These are phyloP conservation scores for Polyrhizophydium stewartii DNA, from an alignment of 371 early-diverging fungal genomes.

Conservation along the genomic window DNA sequence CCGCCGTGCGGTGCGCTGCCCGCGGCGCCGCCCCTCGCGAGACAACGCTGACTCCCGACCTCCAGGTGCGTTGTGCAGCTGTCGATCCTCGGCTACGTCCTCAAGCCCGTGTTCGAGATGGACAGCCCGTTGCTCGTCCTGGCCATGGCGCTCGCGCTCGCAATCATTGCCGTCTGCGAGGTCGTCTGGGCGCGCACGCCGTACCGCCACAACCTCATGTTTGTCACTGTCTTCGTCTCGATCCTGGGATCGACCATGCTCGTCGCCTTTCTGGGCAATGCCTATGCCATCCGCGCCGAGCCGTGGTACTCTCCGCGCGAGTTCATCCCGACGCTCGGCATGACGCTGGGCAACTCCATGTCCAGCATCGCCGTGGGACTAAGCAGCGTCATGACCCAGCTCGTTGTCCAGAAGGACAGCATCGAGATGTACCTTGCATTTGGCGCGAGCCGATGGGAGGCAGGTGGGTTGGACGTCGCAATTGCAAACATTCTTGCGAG, in stretches of 20 bases:
- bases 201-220: slow-evolving; percentile 20
- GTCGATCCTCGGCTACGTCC: slow-evolving; percentile 39
- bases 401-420: slow-evolving; percentile 61
- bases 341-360: slow-evolving; percentile 81
- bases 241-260: slow-evolving; percentile 18
- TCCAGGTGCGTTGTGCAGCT: slow-evolving; percentile 27
- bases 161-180: slow-evolving; percentile 15
- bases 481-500: too few species aligned
- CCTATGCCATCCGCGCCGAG: slow-evolving; percentile 67
- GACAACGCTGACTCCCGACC: neutral
- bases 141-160: slow-evolving; percentile 3
- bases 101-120: slow-evolving; percentile 29
- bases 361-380: slow-evolving; percentile 79
- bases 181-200: slow-evolving; percentile 19
- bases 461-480: too few species aligned
- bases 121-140: slow-evolving; percentile 20
- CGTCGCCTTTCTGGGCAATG: slow-evolving; percentile 28
- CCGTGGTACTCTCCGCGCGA: slow-evolving; percentile 72
- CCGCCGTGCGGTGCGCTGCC: slow-evolving; percentile 11
- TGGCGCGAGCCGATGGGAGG: slow-evolving; percentile 87
- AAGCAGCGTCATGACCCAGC: slow-evolving; percentile 56
- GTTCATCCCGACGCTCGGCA: slow-evolving; percentile 85
- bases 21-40: neutral
- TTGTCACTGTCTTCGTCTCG: slow-evolving; percentile 19
- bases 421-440: slow-evolving; percentile 69